Conservation (phyloP, 2,329 filamentous ascomycete species). For the Chaetomium sp. region DNA sequence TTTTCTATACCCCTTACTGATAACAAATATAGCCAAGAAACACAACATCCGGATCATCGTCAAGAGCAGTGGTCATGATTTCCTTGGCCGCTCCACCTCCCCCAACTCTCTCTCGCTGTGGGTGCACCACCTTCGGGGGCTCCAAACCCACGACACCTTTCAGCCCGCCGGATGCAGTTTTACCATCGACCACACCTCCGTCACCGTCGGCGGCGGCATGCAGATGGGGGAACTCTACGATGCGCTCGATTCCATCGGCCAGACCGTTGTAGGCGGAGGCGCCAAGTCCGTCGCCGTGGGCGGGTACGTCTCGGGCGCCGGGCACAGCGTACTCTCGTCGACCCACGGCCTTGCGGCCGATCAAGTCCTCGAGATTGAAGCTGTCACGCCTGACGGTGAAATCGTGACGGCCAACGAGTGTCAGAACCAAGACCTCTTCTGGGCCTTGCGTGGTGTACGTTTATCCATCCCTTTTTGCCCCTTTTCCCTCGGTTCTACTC, state of each 20-base stretch:
- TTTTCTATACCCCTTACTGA: neutral
- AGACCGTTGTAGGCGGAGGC: conserved; percentile 38
- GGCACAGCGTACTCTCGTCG: conserved; percentile 42
- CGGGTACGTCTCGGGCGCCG: conserved; percentile 53
- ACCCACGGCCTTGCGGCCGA: conserved; percentile 41
- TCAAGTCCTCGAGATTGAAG: conserved; percentile 41
- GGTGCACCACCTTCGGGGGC: conserved; percentile 46
- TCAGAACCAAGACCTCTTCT: conserved; percentile 48
- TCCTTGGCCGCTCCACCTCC: conserved; percentile 52
- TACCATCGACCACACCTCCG: conserved; percentile 39
- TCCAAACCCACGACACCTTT: conserved; percentile 29
- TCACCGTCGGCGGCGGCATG: conserved; percentile 47
- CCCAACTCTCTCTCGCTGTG: conserved; percentile 50
- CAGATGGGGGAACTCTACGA: conserved; percentile 39
- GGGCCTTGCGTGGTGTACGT: conserved; percentile 48
- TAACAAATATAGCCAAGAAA: conserved; percentile 27
- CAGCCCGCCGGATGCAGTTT: conserved; percentile 32
- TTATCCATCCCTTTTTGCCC: neutral
- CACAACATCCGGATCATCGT: conserved; percentile 47
- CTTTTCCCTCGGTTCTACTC: no score
- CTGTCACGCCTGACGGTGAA: conserved; percentile 39
- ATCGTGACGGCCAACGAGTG: conserved; percentile 37
- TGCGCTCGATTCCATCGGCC: conserved; percentile 34
- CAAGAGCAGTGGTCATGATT: conserved; percentile 52
- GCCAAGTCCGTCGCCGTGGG: conserved; percentile 53